Base-by-base conservation (phyloP, 2,329 filamentous ascomycete genomes). In the Rutstroemia sp. region DNA sequence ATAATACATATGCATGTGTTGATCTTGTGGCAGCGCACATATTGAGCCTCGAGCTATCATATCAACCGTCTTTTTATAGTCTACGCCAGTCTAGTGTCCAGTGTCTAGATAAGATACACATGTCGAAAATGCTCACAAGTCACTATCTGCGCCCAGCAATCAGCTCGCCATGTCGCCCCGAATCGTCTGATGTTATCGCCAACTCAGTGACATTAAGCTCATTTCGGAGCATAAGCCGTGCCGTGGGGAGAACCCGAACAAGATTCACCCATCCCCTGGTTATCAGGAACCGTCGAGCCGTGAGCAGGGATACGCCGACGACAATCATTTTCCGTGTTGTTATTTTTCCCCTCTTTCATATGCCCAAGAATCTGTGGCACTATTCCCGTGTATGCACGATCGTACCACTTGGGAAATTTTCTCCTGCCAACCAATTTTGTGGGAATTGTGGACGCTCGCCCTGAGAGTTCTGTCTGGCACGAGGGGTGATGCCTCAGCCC, bases 201-300 rank as follows among this genome's bases (percentile, higher is more conserved):
- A 55, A 50, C 17, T 25, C n/a, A 16, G 27, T 23, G 25, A 39
- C 42, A 10, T 27, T 44, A 34, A 39, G 39, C 17, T 23, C 9
- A 25, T 50, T 51, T 55, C 46, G 53, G 53, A 30, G 23, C 30
- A 14, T 16, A 50, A 55, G 27, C 53, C 46, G 53, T 50, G 27
- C 46, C 46, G 38, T 55, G 53, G 46, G 21, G 49, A 55, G 42
- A 21, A 16, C 19, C 53, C 53, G 25, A 55, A 50, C 14, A 34
- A 53, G 51, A 38, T 27, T 54, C 34, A 40, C 12, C 12, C 39
- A 14, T 30, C 16, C 34, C 40, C 9, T 19, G 42, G 44, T 30
- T 30, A 55, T 55, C 38, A 55, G 53, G 53, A 55, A 51, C 39
- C 7, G 6, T 49, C 52, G 16, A 49, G 14, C 38, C 38, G 25